Conservation (phyloP, 2,329 filamentous ascomycete genomes). For the Thelonectria olida region DNA sequence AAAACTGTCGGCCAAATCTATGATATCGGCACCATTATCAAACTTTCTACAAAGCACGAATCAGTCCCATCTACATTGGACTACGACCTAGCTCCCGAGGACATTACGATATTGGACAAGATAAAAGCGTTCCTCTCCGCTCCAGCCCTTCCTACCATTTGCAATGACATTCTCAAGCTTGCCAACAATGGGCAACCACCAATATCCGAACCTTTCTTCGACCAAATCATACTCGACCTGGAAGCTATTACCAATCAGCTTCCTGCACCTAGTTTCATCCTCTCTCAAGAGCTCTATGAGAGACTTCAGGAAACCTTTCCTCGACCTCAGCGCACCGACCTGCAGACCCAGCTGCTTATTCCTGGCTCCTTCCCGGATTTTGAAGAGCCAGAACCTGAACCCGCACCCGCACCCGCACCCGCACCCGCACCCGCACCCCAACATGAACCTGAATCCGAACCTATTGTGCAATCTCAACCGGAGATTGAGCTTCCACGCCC, state of each 20-base stretch:
- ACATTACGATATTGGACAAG: slow-evolving; percentile 26
- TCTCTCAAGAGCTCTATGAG: slow-evolving; percentile 35
- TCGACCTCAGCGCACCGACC: slow-evolving; percentile 24
- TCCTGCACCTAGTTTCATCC: slow-evolving; percentile 43
- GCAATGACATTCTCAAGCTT: slow-evolving; percentile 34
- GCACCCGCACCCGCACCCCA: not conserved
- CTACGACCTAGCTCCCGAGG: slow-evolving; percentile 28
- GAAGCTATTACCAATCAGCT: slow-evolving; percentile 40
- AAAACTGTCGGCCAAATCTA: slow-evolving; percentile 38
- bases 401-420: not conserved
- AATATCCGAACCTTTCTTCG: slow-evolving; percentile 38
- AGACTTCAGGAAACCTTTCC: slow-evolving; percentile 36
- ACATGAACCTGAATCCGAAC: not conserved
- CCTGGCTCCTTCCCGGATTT: slow-evolving; percentile 41
- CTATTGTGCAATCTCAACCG: not conserved
- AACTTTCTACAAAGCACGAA: slow-evolving; percentile 35
- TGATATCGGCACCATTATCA: slow-evolving; percentile 40
- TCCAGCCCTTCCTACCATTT: slow-evolving; percentile 38
- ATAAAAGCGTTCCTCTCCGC: slow-evolving; percentile 40
- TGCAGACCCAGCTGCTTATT: slow-evolving; percentile 26
- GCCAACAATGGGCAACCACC: slow-evolving; percentile 5
- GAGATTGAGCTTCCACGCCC: not conserved
- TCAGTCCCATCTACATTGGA: slow-evolving; percentile 36
- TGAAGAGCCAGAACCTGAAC: slow-evolving; percentile 22
- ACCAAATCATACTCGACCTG: slow-evolving; percentile 42